These are phyloP conservation scores for Candida pseudoglaebosa DNA, from an alignment of 805 yeast species.

Conservation along the genomic window DNA sequence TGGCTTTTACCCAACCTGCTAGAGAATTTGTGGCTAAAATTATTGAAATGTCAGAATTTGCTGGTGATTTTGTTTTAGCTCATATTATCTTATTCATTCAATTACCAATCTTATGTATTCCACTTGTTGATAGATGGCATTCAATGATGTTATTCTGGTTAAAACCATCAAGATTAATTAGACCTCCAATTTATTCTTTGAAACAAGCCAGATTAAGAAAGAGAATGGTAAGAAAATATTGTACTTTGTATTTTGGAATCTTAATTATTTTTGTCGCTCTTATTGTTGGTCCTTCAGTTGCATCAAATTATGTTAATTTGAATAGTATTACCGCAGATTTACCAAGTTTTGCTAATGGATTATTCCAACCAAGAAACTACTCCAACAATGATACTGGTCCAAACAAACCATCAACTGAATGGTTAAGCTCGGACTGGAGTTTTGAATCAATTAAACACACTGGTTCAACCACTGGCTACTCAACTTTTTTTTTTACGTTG, in stretches of 20 bases:
- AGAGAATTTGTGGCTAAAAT: slow-evolving; percentile 94
- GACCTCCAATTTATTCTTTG: slow-evolving; percentile 96
- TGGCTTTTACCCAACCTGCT: slow-evolving; percentile 91
- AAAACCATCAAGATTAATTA: slow-evolving; percentile 91
- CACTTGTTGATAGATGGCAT: slow-evolving; percentile 94
- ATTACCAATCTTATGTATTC: slow-evolving; percentile 80
- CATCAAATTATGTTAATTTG: slow-evolving; percentile 50
- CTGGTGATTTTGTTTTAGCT: slow-evolving; percentile 94
- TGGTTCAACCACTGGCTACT: slow-evolving; percentile 48
- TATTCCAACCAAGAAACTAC: slow-evolving; percentile 86
- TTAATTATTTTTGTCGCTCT: slow-evolving; percentile 67
- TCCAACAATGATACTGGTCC: slow-evolving; percentile 76
- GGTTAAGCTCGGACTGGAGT: slow-evolving; percentile 32
- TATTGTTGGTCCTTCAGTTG: slow-evolving; percentile 91
- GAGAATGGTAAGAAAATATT: slow-evolving; percentile 95
- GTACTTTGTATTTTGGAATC: slow-evolving; percentile 70
- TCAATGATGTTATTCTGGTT: slow-evolving; percentile 98
- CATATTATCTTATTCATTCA: slow-evolving; percentile 85
- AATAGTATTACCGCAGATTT: slow-evolving; percentile 47
- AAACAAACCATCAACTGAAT: slow-evolving; percentile 26
- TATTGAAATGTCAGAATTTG: slow-evolving; percentile 91
- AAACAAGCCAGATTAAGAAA: slow-evolving; percentile 94
- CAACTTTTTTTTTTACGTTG: slow-evolving; percentile 29
- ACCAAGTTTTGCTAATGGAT: slow-evolving; percentile 42
- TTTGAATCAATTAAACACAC: slow-evolving; percentile 30